Conservation (phyloP, 2,329 filamentous ascomycete species). For the Knoxdaviesia capensis region DNA sequence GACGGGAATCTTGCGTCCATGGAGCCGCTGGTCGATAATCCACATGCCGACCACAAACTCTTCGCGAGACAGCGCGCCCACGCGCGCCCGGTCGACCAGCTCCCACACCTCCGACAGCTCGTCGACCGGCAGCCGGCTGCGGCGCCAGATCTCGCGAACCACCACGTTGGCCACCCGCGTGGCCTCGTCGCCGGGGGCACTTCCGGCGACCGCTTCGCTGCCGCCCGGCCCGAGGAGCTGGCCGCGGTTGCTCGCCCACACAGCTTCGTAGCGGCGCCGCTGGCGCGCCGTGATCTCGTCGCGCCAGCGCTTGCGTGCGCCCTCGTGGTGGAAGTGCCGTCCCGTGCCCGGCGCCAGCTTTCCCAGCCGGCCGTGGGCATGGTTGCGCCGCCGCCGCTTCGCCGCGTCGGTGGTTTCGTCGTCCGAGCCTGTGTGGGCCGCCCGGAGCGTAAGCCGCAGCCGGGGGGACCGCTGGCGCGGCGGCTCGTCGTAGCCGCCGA, state of each 20-base stretch:
- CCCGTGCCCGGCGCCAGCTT: constrained; percentile 25
- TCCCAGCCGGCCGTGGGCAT: constrained; percentile 19
- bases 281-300: constrained; percentile 53
- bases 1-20: constrained; percentile 56
- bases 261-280: constrained; percentile 62
- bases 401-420: background rate
- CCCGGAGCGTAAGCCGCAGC: constrained; percentile 45
- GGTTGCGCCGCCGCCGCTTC: constrained; percentile 20
- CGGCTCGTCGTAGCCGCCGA: no score
- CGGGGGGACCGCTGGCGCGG: constrained; percentile 25
- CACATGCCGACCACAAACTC: constrained; percentile 74
- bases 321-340: constrained; percentile 56
- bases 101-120: constrained; percentile 62
- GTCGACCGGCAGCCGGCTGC: constrained; percentile 45
- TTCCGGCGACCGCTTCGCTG: constrained; percentile 3
- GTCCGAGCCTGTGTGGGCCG: background rate
- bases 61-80: constrained; percentile 38
- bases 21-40: constrained; percentile 64
- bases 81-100: constrained; percentile 38
- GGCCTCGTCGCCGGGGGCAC: background rate
- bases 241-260: constrained; percentile 69
- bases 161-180: constrained; percentile 43
- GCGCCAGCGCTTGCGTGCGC: constrained; percentile 54
- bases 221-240: constrained; percentile 17
- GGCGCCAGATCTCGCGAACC: constrained; percentile 54